Conservation (phyloP, 768 basidiomycete genomes). For the Phlegmacium glaucopus region DNA sequence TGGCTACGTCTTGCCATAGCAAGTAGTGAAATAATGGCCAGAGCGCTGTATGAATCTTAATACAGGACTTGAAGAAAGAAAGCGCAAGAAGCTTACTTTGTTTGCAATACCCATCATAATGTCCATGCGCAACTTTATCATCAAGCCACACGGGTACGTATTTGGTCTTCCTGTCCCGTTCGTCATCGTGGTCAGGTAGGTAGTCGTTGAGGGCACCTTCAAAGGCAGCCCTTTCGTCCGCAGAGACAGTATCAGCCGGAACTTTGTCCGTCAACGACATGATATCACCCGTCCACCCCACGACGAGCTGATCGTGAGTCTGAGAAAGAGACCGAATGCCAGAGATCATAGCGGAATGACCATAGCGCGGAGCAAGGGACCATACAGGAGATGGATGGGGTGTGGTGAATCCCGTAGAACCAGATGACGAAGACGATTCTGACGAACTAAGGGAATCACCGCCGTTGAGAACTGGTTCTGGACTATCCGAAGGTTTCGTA, state of each 20-base stretch:
- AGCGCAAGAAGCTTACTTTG: constrained; percentile 63
- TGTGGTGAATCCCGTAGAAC: too few relatives aligned
- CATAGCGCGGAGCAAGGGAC: constrained; percentile 77
- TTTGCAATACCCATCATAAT: constrained; percentile 98
- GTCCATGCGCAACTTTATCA: constrained; percentile 85
- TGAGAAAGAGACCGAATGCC: constrained; percentile 83
- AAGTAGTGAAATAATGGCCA: constrained; percentile 99
- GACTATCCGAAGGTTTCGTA: constrained; percentile 45
- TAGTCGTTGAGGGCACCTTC: constrained; percentile 64
- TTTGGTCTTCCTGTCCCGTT: constrained; percentile 54
- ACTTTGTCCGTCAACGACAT: constrained; percentile 36
- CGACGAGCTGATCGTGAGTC: constrained; percentile 86
- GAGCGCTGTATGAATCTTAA: constrained; percentile 50
- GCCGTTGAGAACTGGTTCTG: too few relatives aligned
- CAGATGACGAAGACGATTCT: too few relatives aligned
- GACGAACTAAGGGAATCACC: too few relatives aligned
- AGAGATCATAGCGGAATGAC: constrained; percentile 93
- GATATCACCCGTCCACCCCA: constrained; percentile 95
- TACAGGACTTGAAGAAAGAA: neutral
- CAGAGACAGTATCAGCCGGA: constrained; percentile 47
- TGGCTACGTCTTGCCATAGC: constrained; percentile 94
- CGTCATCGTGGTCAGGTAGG: constrained; percentile 50
- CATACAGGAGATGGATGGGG: constrained; percentile 37
- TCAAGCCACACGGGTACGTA: constrained; percentile 93
- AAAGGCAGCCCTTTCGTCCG: constrained; percentile 62